A percentile compares a stretch with the other conserved stretches of the same genome.
These are phyloP conservation scores for Kwoniella pini DNA, from an alignment of 768 basidiomycete species.

Conservation along the genomic window DNA sequence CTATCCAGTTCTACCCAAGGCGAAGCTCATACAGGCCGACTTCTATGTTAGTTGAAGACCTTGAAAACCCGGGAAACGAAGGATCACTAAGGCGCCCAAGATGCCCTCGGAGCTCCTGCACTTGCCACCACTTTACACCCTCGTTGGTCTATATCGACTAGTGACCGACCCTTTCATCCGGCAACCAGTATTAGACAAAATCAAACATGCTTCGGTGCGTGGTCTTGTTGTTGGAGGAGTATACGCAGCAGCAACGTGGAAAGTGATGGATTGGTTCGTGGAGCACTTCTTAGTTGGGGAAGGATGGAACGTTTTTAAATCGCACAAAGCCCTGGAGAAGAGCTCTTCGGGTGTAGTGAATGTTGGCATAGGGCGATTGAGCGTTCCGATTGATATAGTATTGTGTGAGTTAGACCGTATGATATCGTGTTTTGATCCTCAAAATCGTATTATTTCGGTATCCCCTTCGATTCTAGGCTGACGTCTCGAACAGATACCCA, in stretches of 20 bases:
- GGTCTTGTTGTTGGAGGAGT: conserved; percentile 67
- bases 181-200: conserved; percentile 76
- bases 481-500: conserved; percentile 84
- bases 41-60: no score
- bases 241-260: conserved; percentile 69
- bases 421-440: no score
- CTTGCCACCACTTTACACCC: conserved; percentile 77
- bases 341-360: conserved; percentile 20
- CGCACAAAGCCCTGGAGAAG: conserved; percentile 20
- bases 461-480: no score
- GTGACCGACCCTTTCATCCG: conserved; percentile 71
- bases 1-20: no score
- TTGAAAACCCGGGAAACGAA: no score
- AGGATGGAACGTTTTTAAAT: conserved; percentile 30
- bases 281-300: conserved; percentile 38
- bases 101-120: conserved; percentile 60
- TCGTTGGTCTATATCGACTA: conserved; percentile 81
- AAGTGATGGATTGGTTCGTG: conserved; percentile 61
- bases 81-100: no score
- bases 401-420: conserved; percentile 44
- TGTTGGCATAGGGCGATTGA: conserved; percentile 26
- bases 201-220: conserved; percentile 70
- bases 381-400: conserved; percentile 34
- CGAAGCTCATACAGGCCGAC: no score
- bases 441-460: no score